Evolutionary conservation across 352 stramenopile genomes (phyloP), one percentile per base, ranked within the genome.

Genomic region (Phytopythium sindhum): DNA sequence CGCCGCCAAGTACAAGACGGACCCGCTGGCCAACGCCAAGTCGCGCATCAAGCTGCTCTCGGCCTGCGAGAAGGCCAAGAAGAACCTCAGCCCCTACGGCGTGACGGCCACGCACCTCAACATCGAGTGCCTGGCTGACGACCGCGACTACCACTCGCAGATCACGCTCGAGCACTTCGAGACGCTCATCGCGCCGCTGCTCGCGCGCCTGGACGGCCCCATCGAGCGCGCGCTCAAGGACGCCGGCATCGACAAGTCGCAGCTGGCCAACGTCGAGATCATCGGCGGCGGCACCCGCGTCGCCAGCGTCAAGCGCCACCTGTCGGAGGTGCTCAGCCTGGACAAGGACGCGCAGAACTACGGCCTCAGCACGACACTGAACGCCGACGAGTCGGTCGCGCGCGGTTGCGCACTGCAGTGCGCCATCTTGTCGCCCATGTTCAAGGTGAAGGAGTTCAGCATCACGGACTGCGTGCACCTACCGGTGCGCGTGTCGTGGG

Each of bases 31-130:
- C 6, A 93, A 96, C 66, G 73, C 88, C 44, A 99, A 99, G 75
- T 78, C 97, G 42, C 85, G 96, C 71, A 86, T 99, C 60, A 99
- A 99, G 85, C 80, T 99, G 41, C 79, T 99, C 17, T 93, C 86
- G 29, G 97, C 96, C 6, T 98, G 96, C n/a, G 97, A 99, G 77
- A 99, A 99, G 83, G 89, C 96, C 44, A 99, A 99, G 85, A 99
- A 99, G 84, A 99, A 98, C 64, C 79, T 99, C 15, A 97, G 84
- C 61, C 97, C 98, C 1, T 83, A 97, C 67, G 98, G 97, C 47
- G 97, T 99, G 9, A 97, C 85, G 29, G 94, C 98, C 68, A 97
- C 97, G 39, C 84, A 94, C 60, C 93, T 99, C 58, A 98, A 98
- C 73, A 85, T 99, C 41, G 97, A 99, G 83, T 99, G 93, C 74